Evolutionary conservation across 2,329 filamentous ascomycete species (phyloP).

Genomic region (Scedosporium aurantiacum): DNA sequence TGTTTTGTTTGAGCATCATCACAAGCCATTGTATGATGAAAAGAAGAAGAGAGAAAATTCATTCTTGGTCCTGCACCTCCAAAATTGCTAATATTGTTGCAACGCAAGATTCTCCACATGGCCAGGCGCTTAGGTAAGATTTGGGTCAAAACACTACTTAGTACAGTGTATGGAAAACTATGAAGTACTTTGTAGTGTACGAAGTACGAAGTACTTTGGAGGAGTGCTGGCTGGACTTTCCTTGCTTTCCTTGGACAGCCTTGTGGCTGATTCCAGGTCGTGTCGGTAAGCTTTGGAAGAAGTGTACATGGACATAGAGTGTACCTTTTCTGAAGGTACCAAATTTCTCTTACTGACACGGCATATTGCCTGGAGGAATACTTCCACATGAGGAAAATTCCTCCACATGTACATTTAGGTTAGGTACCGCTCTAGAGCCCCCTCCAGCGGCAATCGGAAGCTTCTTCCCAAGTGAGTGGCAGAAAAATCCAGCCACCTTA

Average conservation of each 20-base stretch:
- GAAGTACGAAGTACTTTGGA: no score
- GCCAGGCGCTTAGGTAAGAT: background rate
- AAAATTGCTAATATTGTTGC: background rate
- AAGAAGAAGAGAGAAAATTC: conserved; percentile 19
- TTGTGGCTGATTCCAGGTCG: background rate
- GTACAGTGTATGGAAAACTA: no score
- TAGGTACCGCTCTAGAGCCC: background rate
- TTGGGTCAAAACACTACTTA: no score
- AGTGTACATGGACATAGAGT: background rate
- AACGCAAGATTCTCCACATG: background rate
- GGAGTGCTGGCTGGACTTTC: background rate
- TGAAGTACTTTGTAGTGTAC: no score
- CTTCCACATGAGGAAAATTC: background rate
- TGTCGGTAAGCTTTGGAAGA: background rate
- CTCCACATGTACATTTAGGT: background rate
- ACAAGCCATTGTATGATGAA: conserved; percentile 34
- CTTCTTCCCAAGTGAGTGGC: background rate
- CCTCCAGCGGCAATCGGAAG: background rate
- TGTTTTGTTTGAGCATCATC: conserved; percentile 47
- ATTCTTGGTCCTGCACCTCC: conserved; percentile 7
- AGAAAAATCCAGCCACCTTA: conserved; percentile 5
- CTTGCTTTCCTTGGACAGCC: background rate
- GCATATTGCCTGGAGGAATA: background rate
- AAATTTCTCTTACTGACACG: background rate
- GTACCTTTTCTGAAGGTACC: background rate